These are phyloP conservation scores for Platismatia glauca DNA, from an alignment of 495 filamentous ascomycete species.

Conservation along the genomic window DNA sequence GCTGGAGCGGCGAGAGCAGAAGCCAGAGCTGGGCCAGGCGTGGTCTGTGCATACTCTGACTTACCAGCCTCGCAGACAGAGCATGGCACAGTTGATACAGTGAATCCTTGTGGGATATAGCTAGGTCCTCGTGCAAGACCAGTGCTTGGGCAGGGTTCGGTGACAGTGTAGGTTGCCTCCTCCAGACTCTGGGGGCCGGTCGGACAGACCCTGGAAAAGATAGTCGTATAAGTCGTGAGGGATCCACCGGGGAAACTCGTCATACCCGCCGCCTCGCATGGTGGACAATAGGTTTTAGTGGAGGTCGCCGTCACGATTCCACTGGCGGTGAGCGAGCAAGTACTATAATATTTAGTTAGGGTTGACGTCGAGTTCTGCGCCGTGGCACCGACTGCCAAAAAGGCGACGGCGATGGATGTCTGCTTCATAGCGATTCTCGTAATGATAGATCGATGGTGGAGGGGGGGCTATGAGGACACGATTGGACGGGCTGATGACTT, in stretches of 20 bases:
- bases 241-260: conserved; percentile 9
- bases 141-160: conserved; percentile 20
- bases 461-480: not conserved
- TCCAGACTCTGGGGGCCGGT: not conserved
- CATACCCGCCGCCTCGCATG: conserved; percentile 15
- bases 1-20: conserved; percentile 13
- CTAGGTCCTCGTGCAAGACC: conserved; percentile 16
- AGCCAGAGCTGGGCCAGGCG: conserved; percentile 15
- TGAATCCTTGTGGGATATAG: conserved; percentile 23
- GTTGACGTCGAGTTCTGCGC: conserved; percentile 7
- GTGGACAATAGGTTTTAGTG: conserved; percentile 12
- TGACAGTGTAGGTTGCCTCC: conserved; percentile 24
- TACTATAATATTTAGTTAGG: conserved; percentile 12
- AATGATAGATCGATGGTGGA: not conserved
- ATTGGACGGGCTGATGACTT: not conserved
- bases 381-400: conserved; percentile 8
- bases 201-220: conserved; percentile 15
- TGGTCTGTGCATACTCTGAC: conserved; percentile 15
- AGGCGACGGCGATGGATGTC: not conserved
- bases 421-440: conserved; percentile 10
- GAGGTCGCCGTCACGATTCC: conserved; percentile 13
- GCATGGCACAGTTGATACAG: conserved; percentile 23
- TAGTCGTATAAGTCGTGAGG: conserved; percentile 21
- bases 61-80: not conserved
- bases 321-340: conserved; percentile 10